A percentile compares a stretch with the other conserved stretches of the same genome.
These are phyloP conservation scores for Metschnikowia hibisci DNA, from an alignment of 805 yeast genomes.

Conservation along the genomic window DNA sequence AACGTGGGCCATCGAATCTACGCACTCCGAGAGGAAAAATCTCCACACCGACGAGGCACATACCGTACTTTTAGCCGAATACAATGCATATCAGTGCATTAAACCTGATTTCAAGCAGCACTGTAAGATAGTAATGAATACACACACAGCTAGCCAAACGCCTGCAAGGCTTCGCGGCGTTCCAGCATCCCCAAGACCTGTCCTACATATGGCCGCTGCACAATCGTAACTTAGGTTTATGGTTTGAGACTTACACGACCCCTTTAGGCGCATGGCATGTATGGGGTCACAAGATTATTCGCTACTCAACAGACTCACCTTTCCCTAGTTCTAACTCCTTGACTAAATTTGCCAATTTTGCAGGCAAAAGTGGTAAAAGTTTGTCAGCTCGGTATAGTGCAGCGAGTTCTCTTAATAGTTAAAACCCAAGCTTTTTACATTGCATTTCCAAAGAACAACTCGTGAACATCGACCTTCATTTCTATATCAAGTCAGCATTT, in stretches of 20 bases:
- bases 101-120: too few species aligned
- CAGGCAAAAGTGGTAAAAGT: conserved; percentile 1
- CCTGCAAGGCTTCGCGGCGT: conserved; percentile 5
- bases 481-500: background rate
- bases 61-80: conserved; percentile 1
- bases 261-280: conserved; percentile 1
- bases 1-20: conserved; percentile 4
- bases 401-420: background rate
- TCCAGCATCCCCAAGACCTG: background rate
- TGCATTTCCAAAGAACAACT: background rate
- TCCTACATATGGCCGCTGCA: conserved; percentile 2
- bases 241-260: conserved; percentile 2
- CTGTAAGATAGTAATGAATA: too few species aligned
- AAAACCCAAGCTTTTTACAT: background rate
- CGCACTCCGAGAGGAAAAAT: conserved; percentile 1
- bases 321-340: background rate
- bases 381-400: background rate
- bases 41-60: background rate
- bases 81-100: conserved; percentile 3
- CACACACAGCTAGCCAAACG: too few species aligned
- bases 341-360: background rate
- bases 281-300: conserved; percentile 5
- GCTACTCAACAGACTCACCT: background rate
- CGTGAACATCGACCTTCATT: background rate
- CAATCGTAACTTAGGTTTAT: background rate